Base-by-base conservation (phyloP, 2,329 filamentous ascomycete genomes). In the Verticillium tricorpus region DNA sequence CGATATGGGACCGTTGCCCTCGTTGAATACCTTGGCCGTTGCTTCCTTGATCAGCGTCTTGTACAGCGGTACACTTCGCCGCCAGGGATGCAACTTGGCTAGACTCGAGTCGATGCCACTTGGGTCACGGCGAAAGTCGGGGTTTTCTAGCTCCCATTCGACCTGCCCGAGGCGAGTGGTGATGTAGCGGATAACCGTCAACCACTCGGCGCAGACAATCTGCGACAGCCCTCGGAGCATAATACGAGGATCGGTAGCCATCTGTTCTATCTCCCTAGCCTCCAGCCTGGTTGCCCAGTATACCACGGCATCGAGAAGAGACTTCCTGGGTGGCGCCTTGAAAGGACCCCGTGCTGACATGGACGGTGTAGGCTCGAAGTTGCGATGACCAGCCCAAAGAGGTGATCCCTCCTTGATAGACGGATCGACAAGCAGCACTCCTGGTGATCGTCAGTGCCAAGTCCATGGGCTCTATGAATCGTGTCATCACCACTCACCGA, bases 91-190 rank as follows among this genome's bases (percentile, higher is more conserved):
- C 28, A 71, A 59, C 60, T 69, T 70, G 57, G 62, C 40, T 1
- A 71, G 65, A 40, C 66, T 66, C 2, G 64, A 60, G 15, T 67
- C 61, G 60, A 68, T 65, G 37, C 65, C 63, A 39, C 66, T 64
- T 6, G 64, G 62, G n/a, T 64, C 57, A n/a, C 64, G 50, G 31
- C 66, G 58, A 60, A 70, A 69, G 39, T 64, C 39, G 2, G 69
- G 69, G 37, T 67, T 66, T 6, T 66, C 65, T 22, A 71, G 67
- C 35, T 70, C 68, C 67, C 67, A 68, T 54, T 71, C 69, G 1
- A 71, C 60, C 57, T 71, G 69, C 35, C 64, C 66, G 17, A 71
- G 39, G n/a, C 69, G 67, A 8, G 69, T 69, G 58, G 69, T 71
- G 62, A 71, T 68, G 52, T 71, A 71, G 52, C 70, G 68, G 12